Evolutionary conservation across 805 yeast genomes (phyloP).

Genomic region (Lipomyces yamadae): DNA sequence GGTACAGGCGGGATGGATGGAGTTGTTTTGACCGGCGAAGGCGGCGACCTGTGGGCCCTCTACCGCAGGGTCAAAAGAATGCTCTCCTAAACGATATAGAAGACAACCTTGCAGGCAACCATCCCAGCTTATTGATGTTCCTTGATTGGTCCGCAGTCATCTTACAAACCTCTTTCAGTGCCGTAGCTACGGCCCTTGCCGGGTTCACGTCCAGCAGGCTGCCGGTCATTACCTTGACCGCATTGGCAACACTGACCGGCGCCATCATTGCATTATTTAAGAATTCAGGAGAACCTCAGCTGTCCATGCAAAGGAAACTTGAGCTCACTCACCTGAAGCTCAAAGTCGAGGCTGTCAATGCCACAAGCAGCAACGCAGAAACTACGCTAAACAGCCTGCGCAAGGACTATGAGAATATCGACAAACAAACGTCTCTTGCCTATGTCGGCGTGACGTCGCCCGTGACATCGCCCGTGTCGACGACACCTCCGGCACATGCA

Average conservation of each 20-base stretch:
- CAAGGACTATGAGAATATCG: not conserved
- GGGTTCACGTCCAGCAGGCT: not conserved
- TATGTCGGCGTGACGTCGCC: not conserved
- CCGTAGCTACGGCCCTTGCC: not conserved
- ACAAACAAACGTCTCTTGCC: not conserved
- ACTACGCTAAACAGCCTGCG: constrained; percentile 1
- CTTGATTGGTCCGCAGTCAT: not conserved
- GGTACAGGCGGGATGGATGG: too few relatives aligned
- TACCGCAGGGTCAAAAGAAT: constrained; percentile 2
- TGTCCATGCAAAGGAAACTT: not conserved
- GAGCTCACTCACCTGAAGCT: constrained; percentile 7
- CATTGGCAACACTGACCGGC: constrained; percentile 4
- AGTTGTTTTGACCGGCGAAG: not conserved
- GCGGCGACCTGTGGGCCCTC: constrained; percentile 1
- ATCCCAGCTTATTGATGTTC: not conserved
- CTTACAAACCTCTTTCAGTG: not conserved
- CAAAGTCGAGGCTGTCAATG: constrained; percentile 4
- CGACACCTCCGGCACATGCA: not conserved
- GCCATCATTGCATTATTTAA: constrained; percentile 2
- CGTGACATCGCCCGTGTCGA: not conserved
- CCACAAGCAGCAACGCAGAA: not conserved
- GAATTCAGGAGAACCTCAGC: constrained; percentile 1
- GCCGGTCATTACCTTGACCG: not conserved
- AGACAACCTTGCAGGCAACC: not conserved
- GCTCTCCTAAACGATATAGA: constrained; percentile 7